Conservation (phyloP, 192 early-diverging fungal species). For the Umbelopsis ramanniana region DNA sequence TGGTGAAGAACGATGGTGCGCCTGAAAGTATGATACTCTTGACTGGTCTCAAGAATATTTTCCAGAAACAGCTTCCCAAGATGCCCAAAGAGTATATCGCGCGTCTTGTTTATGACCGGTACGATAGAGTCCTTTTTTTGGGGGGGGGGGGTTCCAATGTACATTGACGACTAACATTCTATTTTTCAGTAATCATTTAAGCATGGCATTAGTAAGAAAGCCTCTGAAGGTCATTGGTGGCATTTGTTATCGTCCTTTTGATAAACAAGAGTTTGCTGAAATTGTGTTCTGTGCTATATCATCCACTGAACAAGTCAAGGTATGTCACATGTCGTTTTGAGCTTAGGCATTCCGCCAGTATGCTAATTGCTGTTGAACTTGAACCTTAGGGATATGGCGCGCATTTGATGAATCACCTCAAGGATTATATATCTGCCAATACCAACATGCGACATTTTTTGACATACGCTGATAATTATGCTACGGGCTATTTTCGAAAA, state of each 20-base stretch:
- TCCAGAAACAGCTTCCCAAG: slow-evolving; percentile 96
- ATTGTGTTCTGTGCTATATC: slow-evolving; percentile 98
- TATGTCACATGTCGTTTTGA: slow-evolving; percentile 33
- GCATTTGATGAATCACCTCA: slow-evolving; percentile 93
- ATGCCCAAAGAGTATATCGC: slow-evolving; percentile 99
- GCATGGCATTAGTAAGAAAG: slow-evolving; percentile 77
- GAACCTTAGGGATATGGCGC: slow-evolving; percentile 88
- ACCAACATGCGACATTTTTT: slow-evolving; percentile 85
- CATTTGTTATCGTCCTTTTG: slow-evolving; percentile 94
- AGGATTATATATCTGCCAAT: slow-evolving; percentile 84
- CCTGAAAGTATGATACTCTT: slow-evolving; percentile 86
- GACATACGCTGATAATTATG: slow-evolving; percentile 99
- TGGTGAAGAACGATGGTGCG: slow-evolving; percentile 82
- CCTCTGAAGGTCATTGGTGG: slow-evolving; percentile 87
- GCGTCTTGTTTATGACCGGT: slow-evolving; percentile 92
- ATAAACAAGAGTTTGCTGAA: slow-evolving; percentile 88
- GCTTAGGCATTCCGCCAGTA: background rate
- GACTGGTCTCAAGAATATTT: slow-evolving; percentile 94
- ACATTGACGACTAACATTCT: background rate
- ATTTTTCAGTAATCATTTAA: slow-evolving; percentile 73
- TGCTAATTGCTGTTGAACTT: background rate
- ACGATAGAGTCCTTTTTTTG: slow-evolving; percentile 14
- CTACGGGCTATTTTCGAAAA: slow-evolving; percentile 98
- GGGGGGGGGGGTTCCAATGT: background rate
- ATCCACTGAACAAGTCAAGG: slow-evolving; percentile 90